Base-by-base conservation (phyloP, 2,329 filamentous ascomycete genomes). In the Calonectria ilicicola region DNA sequence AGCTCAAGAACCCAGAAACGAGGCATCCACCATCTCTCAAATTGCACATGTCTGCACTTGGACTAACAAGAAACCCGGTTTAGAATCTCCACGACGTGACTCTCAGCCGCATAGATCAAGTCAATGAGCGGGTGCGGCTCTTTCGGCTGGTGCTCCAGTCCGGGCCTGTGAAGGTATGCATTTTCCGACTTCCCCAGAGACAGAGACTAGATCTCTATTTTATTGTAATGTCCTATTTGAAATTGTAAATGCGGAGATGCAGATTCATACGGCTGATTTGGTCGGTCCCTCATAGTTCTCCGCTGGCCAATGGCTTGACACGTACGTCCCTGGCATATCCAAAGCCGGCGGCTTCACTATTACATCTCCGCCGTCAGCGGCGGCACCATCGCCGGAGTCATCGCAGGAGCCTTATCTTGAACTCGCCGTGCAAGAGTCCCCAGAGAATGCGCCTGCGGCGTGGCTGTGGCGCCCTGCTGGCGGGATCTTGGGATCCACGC, bases 231-330 rank as follows among this genome's bases (percentile, higher is more conserved):
- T 15, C 19, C 23, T 51, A 14, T 19, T 29, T 19, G 12, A 21
- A 23, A 17, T 17, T 3, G 5, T 8, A 14, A 38, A 26, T 12
- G 32, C 29, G 21, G 32, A 40, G 9, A 14, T 5, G 5, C 5
- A 15, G 32, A 35, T 35, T 5, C 14, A 19, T 15, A 23, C 5
- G n/a, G 15, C 53, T 60, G 53, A 60, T 26, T 21, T 47, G 10
- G 10, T 8, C 3, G n/a, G 4, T 58, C 32, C 8, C 53, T 40
- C 15, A n/a, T 82, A 94, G 88, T 97, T 97, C 84, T 87, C 92
- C 7, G 91, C 95, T 6, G 95, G 95, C 67, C 95, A 98, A 87
- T 98, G 95, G 94, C 89, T 98, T 69, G 95, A 98, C 82, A 92
- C 95, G 8, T 93, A 93, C 81, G 89, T 95, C 66, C 95, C 95